Conservation (phyloP, 805 yeast genomes). For the Monosporozyma aerobia region DNA sequence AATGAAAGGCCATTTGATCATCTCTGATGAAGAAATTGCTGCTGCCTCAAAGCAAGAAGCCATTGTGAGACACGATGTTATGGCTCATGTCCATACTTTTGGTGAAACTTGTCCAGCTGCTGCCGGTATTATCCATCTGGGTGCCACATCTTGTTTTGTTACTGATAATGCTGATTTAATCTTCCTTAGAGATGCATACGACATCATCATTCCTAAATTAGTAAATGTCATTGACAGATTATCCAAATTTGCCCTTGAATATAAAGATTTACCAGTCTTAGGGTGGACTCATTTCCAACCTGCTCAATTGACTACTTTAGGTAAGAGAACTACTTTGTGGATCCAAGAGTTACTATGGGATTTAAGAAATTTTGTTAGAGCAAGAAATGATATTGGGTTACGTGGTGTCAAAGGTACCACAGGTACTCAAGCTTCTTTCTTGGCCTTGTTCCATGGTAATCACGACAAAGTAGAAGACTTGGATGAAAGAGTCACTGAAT, state of each 20-base stretch:
- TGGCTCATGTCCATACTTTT: conserved; percentile 97
- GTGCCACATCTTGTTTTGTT: conserved; percentile 96
- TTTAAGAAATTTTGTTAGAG: conserved; percentile 88
- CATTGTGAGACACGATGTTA: conserved; percentile 96
- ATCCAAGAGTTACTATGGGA: conserved; percentile 97
- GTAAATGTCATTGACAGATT: conserved; percentile 92
- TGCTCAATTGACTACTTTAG: conserved; percentile 96
- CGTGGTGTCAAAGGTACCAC: conserved; percentile 99
- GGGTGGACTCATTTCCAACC: conserved; percentile 99
- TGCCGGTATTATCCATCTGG: conserved; percentile 94
- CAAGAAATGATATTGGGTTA: conserved; percentile 90
- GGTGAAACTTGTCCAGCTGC: conserved; percentile 92
- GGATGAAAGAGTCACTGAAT: conserved; percentile 85
- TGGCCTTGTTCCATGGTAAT: conserved; percentile 90
- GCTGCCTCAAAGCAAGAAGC: conserved; percentile 91
- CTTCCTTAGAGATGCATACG: conserved; percentile 92
- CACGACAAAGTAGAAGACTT: conserved; percentile 92
- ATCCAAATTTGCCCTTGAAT: conserved; percentile 75
- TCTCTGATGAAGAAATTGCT: conserved; percentile 88
- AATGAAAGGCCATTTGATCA: conserved; percentile 65
- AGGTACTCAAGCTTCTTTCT: conserved; percentile 96
- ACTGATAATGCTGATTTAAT: conserved; percentile 97
- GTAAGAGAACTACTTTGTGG: conserved; percentile 97
- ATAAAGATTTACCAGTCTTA: conserved; percentile 91
- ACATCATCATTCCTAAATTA: conserved; percentile 83